Evolutionary conservation across 768 basidiomycete species (phyloP), one percentile per base, ranked within the genome.

Genomic region (Lactarius quietus): DNA sequence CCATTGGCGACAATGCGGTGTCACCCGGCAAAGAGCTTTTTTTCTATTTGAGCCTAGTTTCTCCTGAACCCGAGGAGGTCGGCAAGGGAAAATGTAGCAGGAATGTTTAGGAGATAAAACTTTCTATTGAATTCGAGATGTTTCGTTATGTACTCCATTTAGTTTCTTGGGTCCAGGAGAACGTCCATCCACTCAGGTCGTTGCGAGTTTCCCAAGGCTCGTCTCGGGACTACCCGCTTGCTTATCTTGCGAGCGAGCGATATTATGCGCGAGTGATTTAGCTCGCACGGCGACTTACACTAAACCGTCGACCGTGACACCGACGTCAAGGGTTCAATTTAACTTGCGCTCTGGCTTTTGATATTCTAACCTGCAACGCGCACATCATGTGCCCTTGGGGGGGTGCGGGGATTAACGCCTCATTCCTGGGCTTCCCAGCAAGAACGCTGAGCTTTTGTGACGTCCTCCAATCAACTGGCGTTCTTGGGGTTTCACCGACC

Each of bases 351-450:
- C 29, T 54, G 53, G 20, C 5, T 10, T 54, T 17, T 18, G 29
- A 20, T 14, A 17, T 54, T 20, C 29, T 33, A 31, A 23, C 26
- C 31, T 54, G 29, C 18, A 51, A 26, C 26, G 48, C 23, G 26
- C 18, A 38, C 28, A 20, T 38, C 45, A 28, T 52, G 29, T 51
- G 55, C 26, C 29, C 31, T 38, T 55, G 33, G 43, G 33, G 17
- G 28, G 43, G 9, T n/a, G 60, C 64, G 64, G 60, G 55, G 45
- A 66, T 66, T 66, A 57, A 57, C 23, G 29, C 65, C 65, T 57
- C 59, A n/a, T 66, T 52, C 18, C 29, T 57, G 29, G 48, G 7
- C 60, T 66, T 66, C 65, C 60, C 45, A 43, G 55, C 9, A 38
- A 57, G 65, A 65, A 66, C 38, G n/a, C 9, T 6, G 65, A 52